Conservation (phyloP, 371 early-diverging fungal genomes). For the Mucor lusitanicus region DNA sequence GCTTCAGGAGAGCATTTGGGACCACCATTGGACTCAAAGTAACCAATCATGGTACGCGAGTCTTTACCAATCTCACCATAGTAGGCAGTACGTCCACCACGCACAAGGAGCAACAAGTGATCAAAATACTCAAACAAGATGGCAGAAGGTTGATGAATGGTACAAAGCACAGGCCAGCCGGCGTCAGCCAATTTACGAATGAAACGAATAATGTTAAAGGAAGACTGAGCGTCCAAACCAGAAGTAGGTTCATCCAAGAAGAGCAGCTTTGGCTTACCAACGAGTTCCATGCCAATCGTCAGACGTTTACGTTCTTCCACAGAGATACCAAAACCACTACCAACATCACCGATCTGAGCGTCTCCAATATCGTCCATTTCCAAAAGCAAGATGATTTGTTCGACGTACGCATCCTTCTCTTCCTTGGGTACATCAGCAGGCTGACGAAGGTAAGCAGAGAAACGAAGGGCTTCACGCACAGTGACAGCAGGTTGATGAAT, state of each 20-base stretch:
- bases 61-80: conserved; percentile 63
- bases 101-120: conserved; percentile 64
- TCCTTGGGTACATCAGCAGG: conserved; percentile 46
- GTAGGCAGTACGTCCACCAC: conserved; percentile 64
- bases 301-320: conserved; percentile 69
- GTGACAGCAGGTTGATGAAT: conserved; percentile 66
- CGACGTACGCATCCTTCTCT: conserved; percentile 62
- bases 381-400: conserved; percentile 59
- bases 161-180: conserved; percentile 61
- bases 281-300: conserved; percentile 68
- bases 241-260: conserved; percentile 85
- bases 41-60: conserved; percentile 48
- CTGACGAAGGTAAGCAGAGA: conserved; percentile 67
- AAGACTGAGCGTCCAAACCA: conserved; percentile 65
- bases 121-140: conserved; percentile 66
- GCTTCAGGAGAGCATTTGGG: conserved; percentile 49
- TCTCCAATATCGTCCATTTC: conserved; percentile 59
- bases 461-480: conserved; percentile 66
- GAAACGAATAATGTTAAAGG: conserved; percentile 65
- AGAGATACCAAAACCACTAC: conserved; percentile 45
- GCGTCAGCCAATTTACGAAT: conserved; percentile 58
- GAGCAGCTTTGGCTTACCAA: conserved; percentile 71
- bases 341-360: conserved; percentile 51
- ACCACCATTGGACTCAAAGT: conserved; percentile 61
- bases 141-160: conserved; percentile 69